Evolutionary conservation across 306 rosid genomes (phyloP).

Genomic region (Rubus idaeus): DNA sequence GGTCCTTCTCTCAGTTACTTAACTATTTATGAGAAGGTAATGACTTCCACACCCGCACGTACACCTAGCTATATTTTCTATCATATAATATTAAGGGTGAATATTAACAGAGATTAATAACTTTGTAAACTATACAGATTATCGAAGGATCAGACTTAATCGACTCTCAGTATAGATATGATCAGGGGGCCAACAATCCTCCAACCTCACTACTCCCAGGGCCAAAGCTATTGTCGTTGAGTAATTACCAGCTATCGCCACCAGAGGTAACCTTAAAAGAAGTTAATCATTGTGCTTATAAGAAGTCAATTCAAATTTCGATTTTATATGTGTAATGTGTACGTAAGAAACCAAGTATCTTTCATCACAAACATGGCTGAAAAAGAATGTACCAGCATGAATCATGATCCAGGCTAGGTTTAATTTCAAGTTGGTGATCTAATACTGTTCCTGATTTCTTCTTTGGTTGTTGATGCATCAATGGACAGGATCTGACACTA

Average conservation of each 20-base stretch:
- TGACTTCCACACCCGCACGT: background rate
- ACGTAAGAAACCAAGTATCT: background rate
- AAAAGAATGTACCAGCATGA: no score
- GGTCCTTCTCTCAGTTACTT: constrained; percentile 18
- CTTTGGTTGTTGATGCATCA: no score
- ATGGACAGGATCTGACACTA: constrained; percentile 33
- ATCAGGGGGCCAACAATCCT: constrained; percentile 13
- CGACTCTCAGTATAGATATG: constrained; percentile 14
- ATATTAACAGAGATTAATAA: background rate
- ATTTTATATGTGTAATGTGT: background rate
- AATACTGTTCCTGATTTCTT: background rate
- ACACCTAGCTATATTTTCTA: background rate
- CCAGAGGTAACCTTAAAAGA: constrained; percentile 28
- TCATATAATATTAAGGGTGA: background rate
- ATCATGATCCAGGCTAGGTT: no score
- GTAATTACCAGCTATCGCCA: constrained; percentile 36
- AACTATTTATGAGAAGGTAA: background rate
- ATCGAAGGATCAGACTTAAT: background rate
- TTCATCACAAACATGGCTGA: background rate
- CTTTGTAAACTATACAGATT: background rate
- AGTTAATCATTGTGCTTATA: background rate
- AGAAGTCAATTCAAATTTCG: background rate
- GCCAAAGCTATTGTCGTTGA: constrained; percentile 26
- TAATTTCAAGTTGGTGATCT: no score
- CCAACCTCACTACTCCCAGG: constrained; percentile 24